These are phyloP conservation scores for Parachlorella kessleri DNA, from an alignment of 139 green algal species.

Conservation along the genomic window DNA sequence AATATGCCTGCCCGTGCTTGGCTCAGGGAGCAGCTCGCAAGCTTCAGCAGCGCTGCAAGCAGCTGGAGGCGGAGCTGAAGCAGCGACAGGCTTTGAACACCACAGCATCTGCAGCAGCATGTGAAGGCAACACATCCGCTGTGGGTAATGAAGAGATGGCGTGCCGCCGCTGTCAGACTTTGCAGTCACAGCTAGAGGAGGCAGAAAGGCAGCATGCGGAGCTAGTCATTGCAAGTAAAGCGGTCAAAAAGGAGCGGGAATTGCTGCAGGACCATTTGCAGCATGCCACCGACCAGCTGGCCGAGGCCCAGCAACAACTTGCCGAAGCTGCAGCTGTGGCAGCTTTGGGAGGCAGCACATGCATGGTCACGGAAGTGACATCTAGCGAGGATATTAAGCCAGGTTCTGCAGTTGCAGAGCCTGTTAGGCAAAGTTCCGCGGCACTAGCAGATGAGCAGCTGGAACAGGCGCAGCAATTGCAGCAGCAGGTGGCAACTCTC, in stretches of 20 bases:
- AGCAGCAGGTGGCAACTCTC: background rate
- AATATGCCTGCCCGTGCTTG: too few relatives aligned
- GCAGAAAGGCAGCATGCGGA: slow-evolving; percentile 4
- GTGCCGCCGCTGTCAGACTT: background rate
- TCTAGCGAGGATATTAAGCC: too few relatives aligned
- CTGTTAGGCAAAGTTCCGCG: too few relatives aligned
- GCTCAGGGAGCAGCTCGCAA: slow-evolving; percentile 20
- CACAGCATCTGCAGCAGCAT: background rate
- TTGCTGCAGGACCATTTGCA: slow-evolving; percentile 1
- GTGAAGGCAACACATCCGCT: background rate
- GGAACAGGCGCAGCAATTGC: too few relatives aligned
- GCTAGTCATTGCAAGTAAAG: background rate
- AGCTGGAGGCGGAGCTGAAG: slow-evolving; percentile 23
- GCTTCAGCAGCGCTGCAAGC: slow-evolving; percentile 14
- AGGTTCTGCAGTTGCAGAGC: too few relatives aligned
- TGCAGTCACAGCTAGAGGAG: slow-evolving; percentile 3
- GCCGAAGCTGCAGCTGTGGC: background rate
- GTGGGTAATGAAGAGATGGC: background rate
- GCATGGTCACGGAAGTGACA: too few relatives aligned
- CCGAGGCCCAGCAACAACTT: background rate
- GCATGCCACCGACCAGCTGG: background rate
- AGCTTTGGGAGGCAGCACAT: too few relatives aligned
- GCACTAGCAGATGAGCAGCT: background rate
- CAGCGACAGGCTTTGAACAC: background rate
- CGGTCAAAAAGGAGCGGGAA: background rate